Evolutionary conservation across 2,329 filamentous ascomycete species (phyloP), one percentile per base, ranked within the genome.

Genomic region (Sclerotiophoma versabilis): DNA sequence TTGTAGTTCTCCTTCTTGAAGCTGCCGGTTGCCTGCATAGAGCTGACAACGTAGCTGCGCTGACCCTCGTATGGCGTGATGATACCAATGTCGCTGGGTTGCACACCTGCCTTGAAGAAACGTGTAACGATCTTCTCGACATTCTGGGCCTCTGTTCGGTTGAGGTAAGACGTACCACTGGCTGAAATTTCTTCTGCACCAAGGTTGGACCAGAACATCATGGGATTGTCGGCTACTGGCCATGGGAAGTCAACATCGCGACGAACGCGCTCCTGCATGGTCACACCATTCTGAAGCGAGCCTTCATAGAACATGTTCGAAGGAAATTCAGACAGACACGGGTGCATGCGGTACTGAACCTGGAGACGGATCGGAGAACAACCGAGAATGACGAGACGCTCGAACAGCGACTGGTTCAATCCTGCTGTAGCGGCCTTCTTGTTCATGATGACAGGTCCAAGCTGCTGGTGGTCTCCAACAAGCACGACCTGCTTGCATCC

Each of bases 301-400:
- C 95, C 95, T 68, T 98, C 95, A 76, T 99, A 99, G 76, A 99
- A 99, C 95, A 99, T 98, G 79, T 98, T 98, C 54, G 93, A 98
- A 0, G 95, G 95, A 69, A 99, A 99, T 69, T 96, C 90, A 1
- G 95, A 98, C 34, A 99, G 83, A 71, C 93, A 97, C 22, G 95
- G 95, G 71, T 99, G 95, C 95, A 99, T 99, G 72, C 95, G 93
- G 75, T 99, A 99, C 75, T 99, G 95, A 30, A 96, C 93, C 66
- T 96, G 96, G 49, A 99, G 84, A 47, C 93, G 90, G 64, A 97
- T 97, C 7, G 95, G 95, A 32, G 89, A 87, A 67, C 92, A 89
- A 37, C 90, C 89, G n/a, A 98, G 84, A 68, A 93, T 92, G 66
- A 98, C 93, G 44, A 99, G 83, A 68, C 95, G 92, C 79, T 99